phyloP scores from a whole-genome alignment of 1,139 yeast species.

The Kodamaea arcana region DNA sequence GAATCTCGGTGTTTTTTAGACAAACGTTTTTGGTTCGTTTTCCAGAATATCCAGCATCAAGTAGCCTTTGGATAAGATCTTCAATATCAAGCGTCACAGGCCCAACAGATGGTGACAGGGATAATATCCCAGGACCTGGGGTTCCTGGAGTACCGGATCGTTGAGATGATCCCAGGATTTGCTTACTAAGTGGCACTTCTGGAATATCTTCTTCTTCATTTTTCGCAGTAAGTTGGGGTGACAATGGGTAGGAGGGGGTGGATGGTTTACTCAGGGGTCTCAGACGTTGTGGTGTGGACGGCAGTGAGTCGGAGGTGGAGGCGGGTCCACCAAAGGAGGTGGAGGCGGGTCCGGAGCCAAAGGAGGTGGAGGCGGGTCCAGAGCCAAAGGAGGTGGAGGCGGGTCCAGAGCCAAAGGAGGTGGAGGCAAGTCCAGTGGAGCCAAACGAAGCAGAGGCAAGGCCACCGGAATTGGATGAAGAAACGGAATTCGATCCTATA shows the following conservation, averaged over 20 bases:
- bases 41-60: conserved; percentile 95
- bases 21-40: conserved; percentile 87
- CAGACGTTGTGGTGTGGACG: conserved; percentile 2
- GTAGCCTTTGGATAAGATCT: conserved; percentile 78
- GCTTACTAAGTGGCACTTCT: not conserved
- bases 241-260: conserved; percentile 18
- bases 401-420: conserved; percentile 8
- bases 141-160: conserved; percentile 3
- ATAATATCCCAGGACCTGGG: conserved; percentile 4
- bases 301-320: conserved; percentile 6
- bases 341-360: conserved; percentile 3
- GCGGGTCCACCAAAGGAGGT: conserved; percentile 7
- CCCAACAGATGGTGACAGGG: conserved; percentile 10
- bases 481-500: too few relatives aligned
- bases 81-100: conserved; percentile 62
- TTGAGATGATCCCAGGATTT: not conserved
- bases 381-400: conserved; percentile 6
- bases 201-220: not conserved
- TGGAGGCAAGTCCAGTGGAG: too few relatives aligned
- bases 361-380: conserved; percentile 5
- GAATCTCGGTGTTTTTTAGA: conserved; percentile 81
- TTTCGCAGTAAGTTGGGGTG: conserved; percentile 23
- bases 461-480: not conserved
- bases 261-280: conserved; percentile 9
- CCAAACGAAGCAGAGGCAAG: too few relatives aligned